These are phyloP conservation scores for Penicilliopsis zonata DNA, from an alignment of 495 filamentous ascomycete species.

Conservation along the genomic window DNA sequence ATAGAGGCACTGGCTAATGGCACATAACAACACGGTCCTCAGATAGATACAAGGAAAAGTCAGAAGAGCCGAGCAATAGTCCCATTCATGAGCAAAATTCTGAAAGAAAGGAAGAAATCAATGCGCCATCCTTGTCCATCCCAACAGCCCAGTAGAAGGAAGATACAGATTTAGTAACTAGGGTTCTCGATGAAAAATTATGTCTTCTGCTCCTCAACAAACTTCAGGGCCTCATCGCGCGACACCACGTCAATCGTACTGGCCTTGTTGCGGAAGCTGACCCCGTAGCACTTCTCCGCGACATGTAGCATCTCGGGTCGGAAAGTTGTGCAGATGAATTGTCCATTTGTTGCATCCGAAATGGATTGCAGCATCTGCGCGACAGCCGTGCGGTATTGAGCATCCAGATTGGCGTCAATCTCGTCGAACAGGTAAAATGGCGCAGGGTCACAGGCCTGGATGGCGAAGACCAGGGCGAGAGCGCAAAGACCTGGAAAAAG, in stretches of 20 bases:
- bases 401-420: slow-evolving; percentile 96
- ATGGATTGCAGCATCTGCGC: slow-evolving; percentile 76
- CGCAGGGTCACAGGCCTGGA: slow-evolving; percentile 92
- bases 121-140: too few species aligned
- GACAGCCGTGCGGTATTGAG: slow-evolving; percentile 91
- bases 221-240: slow-evolving; percentile 77
- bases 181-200: too few species aligned
- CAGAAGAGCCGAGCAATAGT: too few species aligned
- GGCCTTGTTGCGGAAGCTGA: slow-evolving; percentile 87
- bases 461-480: slow-evolving; percentile 93
- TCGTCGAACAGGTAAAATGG: slow-evolving; percentile 99
- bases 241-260: slow-evolving; percentile 82
- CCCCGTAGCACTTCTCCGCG: slow-evolving; percentile 96
- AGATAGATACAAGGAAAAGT: too few species aligned
- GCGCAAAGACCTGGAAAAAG: slow-evolving; percentile 66
- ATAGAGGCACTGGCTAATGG: too few species aligned
- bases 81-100: too few species aligned
- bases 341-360: slow-evolving; percentile 43
- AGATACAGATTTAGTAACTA: too few species aligned
- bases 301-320: slow-evolving; percentile 91
- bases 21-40: too few species aligned
- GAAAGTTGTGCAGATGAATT: slow-evolving; percentile 94
- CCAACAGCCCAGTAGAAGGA: too few species aligned
- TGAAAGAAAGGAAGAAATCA: too few species aligned
- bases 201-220: slow-evolving; percentile 71